phyloP scores from a whole-genome alignment of 495 filamentous ascomycete genomes.

The Echria macrotheca region DNA sequence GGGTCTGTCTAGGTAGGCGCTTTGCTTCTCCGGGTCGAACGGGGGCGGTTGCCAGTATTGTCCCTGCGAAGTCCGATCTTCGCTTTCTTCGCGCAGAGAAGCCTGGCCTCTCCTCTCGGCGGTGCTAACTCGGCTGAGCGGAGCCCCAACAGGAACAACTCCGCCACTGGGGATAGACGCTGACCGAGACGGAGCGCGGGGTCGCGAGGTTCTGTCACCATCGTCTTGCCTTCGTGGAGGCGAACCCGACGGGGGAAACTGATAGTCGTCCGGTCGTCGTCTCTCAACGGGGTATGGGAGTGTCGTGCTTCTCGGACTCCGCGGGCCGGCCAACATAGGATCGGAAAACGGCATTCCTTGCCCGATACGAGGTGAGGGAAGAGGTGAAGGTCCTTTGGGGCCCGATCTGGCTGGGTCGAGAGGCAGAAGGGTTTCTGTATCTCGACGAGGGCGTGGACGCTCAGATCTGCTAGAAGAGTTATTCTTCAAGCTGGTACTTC shows the following conservation, averaged over 20 bases:
- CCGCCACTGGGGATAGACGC: constrained; percentile 12
- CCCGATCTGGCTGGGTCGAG: constrained; percentile 15
- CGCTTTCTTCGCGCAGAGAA: constrained; percentile 14
- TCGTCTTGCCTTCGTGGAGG: constrained; percentile 14
- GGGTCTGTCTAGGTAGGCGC: constrained; percentile 13
- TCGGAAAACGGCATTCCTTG: constrained; percentile 15
- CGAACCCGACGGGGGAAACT: constrained; percentile 17
- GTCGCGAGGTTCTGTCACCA: constrained; percentile 15
- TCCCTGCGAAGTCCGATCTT: constrained; percentile 16
- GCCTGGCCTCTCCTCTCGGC: constrained; percentile 3
- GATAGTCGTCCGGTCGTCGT: constrained; percentile 25
- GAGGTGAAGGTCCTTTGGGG: constrained; percentile 12
- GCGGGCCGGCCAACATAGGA: constrained; percentile 10
- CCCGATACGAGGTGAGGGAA: constrained; percentile 9
- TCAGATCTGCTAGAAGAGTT: constrained; percentile 12
- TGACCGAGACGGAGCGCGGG: constrained; percentile 19
- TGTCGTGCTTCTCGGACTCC: constrained; percentile 25
- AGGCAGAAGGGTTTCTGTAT: constrained; percentile 14
- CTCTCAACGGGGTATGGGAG: constrained; percentile 31
- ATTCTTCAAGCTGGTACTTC: constrained; percentile 16
- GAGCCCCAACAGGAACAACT: constrained; percentile 1
- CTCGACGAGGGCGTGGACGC: constrained; percentile 12
- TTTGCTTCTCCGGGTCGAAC: constrained; percentile 22
- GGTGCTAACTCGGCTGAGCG: constrained; percentile 10
- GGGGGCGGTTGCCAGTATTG: constrained; percentile 26